Evolutionary conservation across 495 filamentous ascomycete species (phyloP), one percentile per base, ranked within the genome.

Genomic region (Paragyromitra xinjiangensis): DNA sequence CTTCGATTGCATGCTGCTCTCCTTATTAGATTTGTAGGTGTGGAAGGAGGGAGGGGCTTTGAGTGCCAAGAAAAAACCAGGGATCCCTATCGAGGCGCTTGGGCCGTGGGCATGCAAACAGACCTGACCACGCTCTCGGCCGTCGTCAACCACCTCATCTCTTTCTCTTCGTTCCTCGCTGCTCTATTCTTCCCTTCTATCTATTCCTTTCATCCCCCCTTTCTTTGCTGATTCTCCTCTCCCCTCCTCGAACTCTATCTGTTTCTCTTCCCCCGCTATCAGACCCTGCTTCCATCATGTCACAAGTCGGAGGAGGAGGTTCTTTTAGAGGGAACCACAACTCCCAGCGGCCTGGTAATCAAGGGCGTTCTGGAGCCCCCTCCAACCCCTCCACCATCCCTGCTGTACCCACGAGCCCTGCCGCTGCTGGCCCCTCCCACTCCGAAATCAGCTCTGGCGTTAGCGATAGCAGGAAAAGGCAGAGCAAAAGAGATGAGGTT

Each of bases 401-500:
- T 71, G 78, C 66, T 34, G 2, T 34, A 44, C 81, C 81, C 48
- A 51, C 62, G 61, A 63, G 56, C 56, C 74, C 81, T 24, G 55
- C 73, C 9, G 39, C 75, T 8, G 65, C 74, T 63, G 77, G 66
- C 19, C 75, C 77, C 63, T 68, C 71, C 61, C 68, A 77, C 37
- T 72, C 81, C 24, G 81, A 82, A 56, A 90, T 89, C 56, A 89
- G 88, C 75, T 93, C 93, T 65, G 90, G 92, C 69, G 88, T 93
- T 85, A 97, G 89, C 88, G 92, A 91, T 82, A 98, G 90, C 83
- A 88, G 95, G 83, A 91, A 93, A 85, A 98, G 96, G 85, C 94
- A 98, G 87, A 91, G 91, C 75, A 98, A 97, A 85, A 90, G 93
- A 84, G 95, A 99, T 92, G 95, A 99, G 92, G 95, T 98, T 86